These are phyloP conservation scores for Epichloe coenophiala DNA, from an alignment of 2,329 filamentous ascomycete genomes.

Conservation along the genomic window DNA sequence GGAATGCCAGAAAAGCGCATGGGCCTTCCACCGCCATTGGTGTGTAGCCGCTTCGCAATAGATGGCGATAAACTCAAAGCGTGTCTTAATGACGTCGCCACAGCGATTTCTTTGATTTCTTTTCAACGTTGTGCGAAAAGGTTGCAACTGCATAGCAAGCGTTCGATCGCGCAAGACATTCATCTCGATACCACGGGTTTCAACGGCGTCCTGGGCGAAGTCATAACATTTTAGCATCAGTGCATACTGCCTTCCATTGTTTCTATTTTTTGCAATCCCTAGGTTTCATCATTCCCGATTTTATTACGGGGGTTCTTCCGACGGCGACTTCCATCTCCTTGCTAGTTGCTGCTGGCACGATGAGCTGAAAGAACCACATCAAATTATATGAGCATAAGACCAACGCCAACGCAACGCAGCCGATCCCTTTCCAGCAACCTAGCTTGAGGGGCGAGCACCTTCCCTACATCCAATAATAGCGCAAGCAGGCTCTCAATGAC, in stretches of 20 bases:
- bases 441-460: not conserved
- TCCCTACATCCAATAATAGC: not conserved
- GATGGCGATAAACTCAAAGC: not conserved
- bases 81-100: slow-evolving; percentile 7
- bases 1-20: slow-evolving; percentile 97
- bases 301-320: not conserved
- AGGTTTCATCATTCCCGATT: not conserved
- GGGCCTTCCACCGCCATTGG: slow-evolving; percentile 98
- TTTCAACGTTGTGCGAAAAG: slow-evolving; percentile 15
- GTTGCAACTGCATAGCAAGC: slow-evolving; percentile 28
- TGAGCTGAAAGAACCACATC: no score
- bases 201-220: slow-evolving; percentile 14
- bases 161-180: slow-evolving; percentile 28
- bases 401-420: not conserved
- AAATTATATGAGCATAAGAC: not conserved
- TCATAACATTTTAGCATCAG: slow-evolving; percentile 7
- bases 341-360: not conserved
- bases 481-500: not conserved
- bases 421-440: not conserved
- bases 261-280: slow-evolving; percentile 1
- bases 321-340: not conserved
- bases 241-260: slow-evolving; percentile 4
- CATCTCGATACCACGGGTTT: slow-evolving; percentile 31
- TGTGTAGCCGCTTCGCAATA: slow-evolving; percentile 62
- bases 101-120: slow-evolving; percentile 13